Conservation (phyloP, 352 stramenopile species). For the Thraustotheca clavata region DNA sequence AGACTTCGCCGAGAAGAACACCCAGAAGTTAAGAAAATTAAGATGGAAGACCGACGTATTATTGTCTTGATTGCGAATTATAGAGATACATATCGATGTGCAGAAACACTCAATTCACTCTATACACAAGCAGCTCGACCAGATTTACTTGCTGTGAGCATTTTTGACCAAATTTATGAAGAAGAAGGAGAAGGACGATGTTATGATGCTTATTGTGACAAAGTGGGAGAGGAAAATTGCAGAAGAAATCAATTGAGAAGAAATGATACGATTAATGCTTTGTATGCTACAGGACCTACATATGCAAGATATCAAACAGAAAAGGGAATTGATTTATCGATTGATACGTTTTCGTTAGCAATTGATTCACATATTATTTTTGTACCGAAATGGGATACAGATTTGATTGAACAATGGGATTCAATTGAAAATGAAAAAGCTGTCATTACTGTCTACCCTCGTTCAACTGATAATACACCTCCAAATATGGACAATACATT, state of each 20-base stretch:
- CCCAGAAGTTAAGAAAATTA: neutral
- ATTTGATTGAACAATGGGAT: constrained; percentile 19
- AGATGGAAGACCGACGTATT: neutral
- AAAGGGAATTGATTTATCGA: constrained; percentile 6
- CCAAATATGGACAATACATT: constrained; percentile 3
- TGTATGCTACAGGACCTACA: constrained; percentile 9
- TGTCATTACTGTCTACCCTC: constrained; percentile 15
- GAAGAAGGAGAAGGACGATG: neutral
- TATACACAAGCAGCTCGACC: neutral
- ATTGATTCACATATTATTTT: constrained; percentile 20
- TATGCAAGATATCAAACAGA: constrained; percentile 19
- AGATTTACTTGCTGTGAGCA: constrained; percentile 4
- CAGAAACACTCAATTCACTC: constrained; percentile 2
- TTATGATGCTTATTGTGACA: constrained; percentile 4
- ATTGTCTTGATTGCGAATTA: constrained; percentile 18
- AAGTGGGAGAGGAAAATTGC: constrained; percentile 9
- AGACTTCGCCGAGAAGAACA: neutral
- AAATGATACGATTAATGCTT: constrained; percentile 24
- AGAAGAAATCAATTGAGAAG: neutral
- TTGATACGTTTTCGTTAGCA: constrained; percentile 13
- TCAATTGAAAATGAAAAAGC: constrained; percentile 16
- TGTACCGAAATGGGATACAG: constrained; percentile 17
- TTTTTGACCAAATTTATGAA: constrained; percentile 13
- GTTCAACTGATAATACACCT: constrained; percentile 1
- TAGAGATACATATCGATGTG: constrained; percentile 2